Base-by-base conservation (phyloP, 2,329 filamentous ascomycete genomes). In the Aspergillus sp. region DNA sequence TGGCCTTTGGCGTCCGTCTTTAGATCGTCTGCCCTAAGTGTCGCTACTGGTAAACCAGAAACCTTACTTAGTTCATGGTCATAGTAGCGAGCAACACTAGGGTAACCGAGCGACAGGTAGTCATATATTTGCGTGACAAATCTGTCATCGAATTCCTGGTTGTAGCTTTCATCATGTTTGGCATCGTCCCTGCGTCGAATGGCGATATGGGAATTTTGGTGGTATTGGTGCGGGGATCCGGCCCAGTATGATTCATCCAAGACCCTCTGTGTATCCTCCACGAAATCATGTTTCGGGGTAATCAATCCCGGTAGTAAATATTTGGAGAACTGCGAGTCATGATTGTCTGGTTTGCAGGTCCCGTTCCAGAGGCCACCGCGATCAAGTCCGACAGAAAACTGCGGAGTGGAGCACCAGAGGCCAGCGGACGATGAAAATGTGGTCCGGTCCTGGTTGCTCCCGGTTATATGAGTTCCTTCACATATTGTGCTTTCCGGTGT, bases 71-170 rank as follows among this genome's bases (percentile, higher is more conserved):
- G 80, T 77, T 98, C 93, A 11, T 87, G 83, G 69, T 98, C 93
- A 69, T 90, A 98, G 39, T 85, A 83, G 20, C 89, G 86, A 11
- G 93, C 93, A 68, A 92, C 86, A 34, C 90, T 88, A 3, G 93
- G 93, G 73, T 97, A 97, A 5, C 93, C 93, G 5, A 98, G 83
- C 0, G 91, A 96, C 15, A 98, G 82, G 74, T 98, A 98, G 74
- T 98, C 97, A 82, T 96, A 98, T 7, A 98, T 93, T 74, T 98
- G 93, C 0, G 93, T 96, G 56, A 97, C 86, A 71, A 97, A 96
- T 3, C 81, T 81, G 71, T 96, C 91, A 60, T 88, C 82, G 68
- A 95, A 96, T 73, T 96, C 92, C 33, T 76, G 72, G 27, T 81
- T 75, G 42, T 86, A 80, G 11, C 76, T 70, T 77, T 76, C 72